These are phyloP conservation scores for Pythium sukuiense DNA, from an alignment of 352 stramenopile species.

Conservation along the genomic window DNA sequence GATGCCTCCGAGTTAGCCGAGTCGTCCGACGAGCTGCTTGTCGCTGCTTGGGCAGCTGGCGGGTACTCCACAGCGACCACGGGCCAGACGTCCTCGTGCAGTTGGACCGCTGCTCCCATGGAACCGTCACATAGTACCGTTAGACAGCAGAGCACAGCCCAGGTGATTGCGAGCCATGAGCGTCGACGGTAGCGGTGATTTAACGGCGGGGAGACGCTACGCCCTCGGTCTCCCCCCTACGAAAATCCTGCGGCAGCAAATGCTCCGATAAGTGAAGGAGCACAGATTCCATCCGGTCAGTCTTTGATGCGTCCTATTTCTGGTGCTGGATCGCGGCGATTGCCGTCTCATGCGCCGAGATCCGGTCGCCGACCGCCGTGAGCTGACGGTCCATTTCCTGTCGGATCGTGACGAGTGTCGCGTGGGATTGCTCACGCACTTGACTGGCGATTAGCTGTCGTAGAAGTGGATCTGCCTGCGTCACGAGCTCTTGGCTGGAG, in stretches of 20 bases:
- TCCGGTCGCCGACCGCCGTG: background rate
- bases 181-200: background rate
- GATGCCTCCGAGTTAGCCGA: background rate
- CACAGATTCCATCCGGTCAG: background rate
- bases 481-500: slow-evolving; percentile 1
- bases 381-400: background rate
- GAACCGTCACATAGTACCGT: no score
- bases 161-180: no score
- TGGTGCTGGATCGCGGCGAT: background rate
- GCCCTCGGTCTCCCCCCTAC: background rate
- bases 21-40: slow-evolving; percentile 2
- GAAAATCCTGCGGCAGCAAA: background rate
- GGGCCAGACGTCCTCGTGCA: no score
- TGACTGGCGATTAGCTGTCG: slow-evolving; percentile 1
- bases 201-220: background rate
- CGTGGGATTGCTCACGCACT: background rate
- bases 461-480: background rate
- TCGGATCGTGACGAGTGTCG: background rate
- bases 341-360: background rate
- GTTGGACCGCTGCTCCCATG: no score
- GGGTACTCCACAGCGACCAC: no score
- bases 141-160: background rate
- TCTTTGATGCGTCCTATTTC: background rate
- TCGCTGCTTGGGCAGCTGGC: no score
- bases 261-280: background rate